Evolutionary conservation across 345 rosid species (phyloP).

Genomic region (Chamaenerion angustifolium): DNA sequence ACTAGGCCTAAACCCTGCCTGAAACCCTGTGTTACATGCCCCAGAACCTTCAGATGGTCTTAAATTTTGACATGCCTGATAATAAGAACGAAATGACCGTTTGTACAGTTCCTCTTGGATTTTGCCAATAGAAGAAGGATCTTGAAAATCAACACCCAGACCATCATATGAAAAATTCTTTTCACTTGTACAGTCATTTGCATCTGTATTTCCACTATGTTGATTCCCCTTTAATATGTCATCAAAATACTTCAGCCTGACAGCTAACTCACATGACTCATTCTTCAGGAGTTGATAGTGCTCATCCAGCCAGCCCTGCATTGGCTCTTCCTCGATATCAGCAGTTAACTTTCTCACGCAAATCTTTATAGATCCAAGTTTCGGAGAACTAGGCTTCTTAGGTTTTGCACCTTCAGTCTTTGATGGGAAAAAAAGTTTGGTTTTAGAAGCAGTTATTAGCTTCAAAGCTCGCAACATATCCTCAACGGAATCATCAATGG

Average conservation of each 20-base stretch:
- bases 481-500: constrained; percentile 90
- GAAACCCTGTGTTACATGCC: constrained; percentile 68
- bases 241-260: constrained; percentile 73
- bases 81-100: constrained; percentile 71
- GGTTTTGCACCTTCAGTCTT: constrained; percentile 59
- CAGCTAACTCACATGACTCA: constrained; percentile 81
- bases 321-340: constrained; percentile 95
- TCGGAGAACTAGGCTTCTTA: constrained; percentile 51
- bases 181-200: constrained; percentile 33
- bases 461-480: constrained; percentile 82
- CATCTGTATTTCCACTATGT: constrained; percentile 36
- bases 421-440: constrained; percentile 32
- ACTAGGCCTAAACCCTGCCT: constrained; percentile 82
- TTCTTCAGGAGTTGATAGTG: constrained; percentile 70
- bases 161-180: constrained; percentile 43
- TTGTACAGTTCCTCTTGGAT: constrained; percentile 57
- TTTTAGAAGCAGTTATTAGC: constrained; percentile 62
- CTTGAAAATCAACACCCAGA: constrained; percentile 44
- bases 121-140: constrained; percentile 39
- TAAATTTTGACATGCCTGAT: constrained; percentile 69
- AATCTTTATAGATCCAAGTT: constrained; percentile 65
- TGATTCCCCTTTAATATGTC: constrained; percentile 36
- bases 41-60: constrained; percentile 70
- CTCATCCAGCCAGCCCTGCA: constrained; percentile 99
- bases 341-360: constrained; percentile 58